These are phyloP conservation scores for Sicyos baderoa DNA, from an alignment of 306 rosid genomes.

Conservation along the genomic window DNA sequence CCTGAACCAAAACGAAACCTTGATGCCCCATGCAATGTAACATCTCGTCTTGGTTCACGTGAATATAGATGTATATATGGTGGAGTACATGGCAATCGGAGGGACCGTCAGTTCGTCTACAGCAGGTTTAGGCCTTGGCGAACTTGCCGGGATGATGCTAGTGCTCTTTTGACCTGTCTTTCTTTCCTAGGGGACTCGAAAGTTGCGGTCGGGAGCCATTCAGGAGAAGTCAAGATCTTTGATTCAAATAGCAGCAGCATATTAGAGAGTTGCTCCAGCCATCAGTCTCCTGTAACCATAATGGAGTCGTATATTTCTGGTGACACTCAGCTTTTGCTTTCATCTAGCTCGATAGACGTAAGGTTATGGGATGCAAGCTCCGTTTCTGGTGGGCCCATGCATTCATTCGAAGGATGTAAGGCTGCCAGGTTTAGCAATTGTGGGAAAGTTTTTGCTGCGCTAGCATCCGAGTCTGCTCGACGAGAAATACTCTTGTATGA, in stretches of 20 bases:
- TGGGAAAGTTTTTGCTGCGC: conserved; percentile 71
- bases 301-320: conserved; percentile 66
- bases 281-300: conserved; percentile 74
- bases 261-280: conserved; percentile 75
- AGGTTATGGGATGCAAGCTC: conserved; percentile 78
- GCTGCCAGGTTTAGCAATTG: conserved; percentile 85
- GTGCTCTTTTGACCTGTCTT: conserved; percentile 74
- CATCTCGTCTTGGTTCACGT: conserved; percentile 88
- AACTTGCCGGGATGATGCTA: conserved; percentile 82
- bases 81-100: conserved; percentile 88
- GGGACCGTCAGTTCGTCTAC: conserved; percentile 91
- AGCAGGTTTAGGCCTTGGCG: conserved; percentile 97
- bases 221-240: conserved; percentile 81
- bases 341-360: conserved; percentile 82
- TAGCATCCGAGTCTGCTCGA: conserved; percentile 53
- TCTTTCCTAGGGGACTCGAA: conserved; percentile 74
- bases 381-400: conserved; percentile 63
- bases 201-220: conserved; percentile 81
- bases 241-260: conserved; percentile 61
- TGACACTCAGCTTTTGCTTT: conserved; percentile 71
- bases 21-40: conserved; percentile 84
- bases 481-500: conserved; percentile 81
- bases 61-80: conserved; percentile 69
- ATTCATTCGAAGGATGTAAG: conserved; percentile 86
- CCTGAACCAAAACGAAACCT: conserved; percentile 93